phyloP scores from a whole-genome alignment of 768 basidiomycete genomes.

The Pleurotus sapidus region DNA sequence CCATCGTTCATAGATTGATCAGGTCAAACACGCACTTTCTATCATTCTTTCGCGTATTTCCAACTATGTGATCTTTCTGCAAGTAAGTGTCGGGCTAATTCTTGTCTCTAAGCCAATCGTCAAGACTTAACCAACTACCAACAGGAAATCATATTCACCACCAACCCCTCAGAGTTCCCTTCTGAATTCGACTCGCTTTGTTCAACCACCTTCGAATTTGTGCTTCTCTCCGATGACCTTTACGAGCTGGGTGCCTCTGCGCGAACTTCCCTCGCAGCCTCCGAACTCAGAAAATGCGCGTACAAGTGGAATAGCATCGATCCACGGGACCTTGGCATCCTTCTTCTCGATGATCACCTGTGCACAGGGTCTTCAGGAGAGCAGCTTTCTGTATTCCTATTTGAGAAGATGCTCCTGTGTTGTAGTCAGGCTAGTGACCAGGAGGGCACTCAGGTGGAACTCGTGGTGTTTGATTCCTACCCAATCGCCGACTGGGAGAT shows the following conservation, averaged over 20 bases:
- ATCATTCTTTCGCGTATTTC: slow-evolving; percentile 28
- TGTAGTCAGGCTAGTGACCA: slow-evolving; percentile 22
- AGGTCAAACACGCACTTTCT: slow-evolving; percentile 29
- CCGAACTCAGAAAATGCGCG: slow-evolving; percentile 24
- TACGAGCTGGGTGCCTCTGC: slow-evolving; percentile 34
- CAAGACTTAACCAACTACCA: slow-evolving; percentile 1
- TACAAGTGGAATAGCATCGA: slow-evolving; percentile 22
- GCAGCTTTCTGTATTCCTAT: slow-evolving; percentile 30
- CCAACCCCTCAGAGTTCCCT: slow-evolving; percentile 21
- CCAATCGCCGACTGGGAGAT: slow-evolving; percentile 36
- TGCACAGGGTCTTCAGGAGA: slow-evolving; percentile 18
- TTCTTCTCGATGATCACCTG: slow-evolving; percentile 33
- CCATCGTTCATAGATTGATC: not conserved
- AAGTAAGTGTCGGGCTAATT: slow-evolving; percentile 15
- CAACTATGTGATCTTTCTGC: slow-evolving; percentile 25
- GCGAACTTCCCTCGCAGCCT: slow-evolving; percentile 29
- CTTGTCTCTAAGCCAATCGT: not conserved
- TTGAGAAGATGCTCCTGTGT: slow-evolving; percentile 31
- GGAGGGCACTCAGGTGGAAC: slow-evolving; percentile 9
- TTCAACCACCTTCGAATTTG: slow-evolving; percentile 23
- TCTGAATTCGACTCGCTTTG: slow-evolving; percentile 31
- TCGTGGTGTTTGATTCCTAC: slow-evolving; percentile 18
- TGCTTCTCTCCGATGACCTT: slow-evolving; percentile 30
- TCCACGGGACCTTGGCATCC: slow-evolving; percentile 25
- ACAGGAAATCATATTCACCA: slow-evolving; percentile 26